Evolutionary conservation across 768 basidiomycete species (phyloP).

Genomic region (Hydnomerulius pinastri): DNA sequence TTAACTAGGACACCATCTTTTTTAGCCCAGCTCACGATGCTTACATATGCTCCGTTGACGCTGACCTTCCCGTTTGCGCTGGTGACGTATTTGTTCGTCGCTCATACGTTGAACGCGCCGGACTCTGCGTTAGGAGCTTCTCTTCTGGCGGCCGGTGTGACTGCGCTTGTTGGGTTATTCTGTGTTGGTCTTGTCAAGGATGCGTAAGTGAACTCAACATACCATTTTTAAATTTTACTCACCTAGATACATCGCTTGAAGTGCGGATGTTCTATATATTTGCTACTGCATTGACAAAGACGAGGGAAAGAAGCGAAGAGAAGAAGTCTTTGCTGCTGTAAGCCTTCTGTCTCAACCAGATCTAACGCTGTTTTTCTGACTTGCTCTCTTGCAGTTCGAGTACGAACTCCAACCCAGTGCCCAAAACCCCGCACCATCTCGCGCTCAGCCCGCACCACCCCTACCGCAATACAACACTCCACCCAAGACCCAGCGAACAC

Average conservation of each 20-base stretch:
- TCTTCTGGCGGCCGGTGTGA: constrained; percentile 74
- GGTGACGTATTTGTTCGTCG: constrained; percentile 85
- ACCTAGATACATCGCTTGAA: constrained; percentile 21
- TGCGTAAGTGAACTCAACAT: constrained; percentile 61
- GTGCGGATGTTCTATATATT: constrained; percentile 65
- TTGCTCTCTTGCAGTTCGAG: constrained; percentile 36
- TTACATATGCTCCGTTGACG: constrained; percentile 72
- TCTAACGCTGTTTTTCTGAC: constrained; percentile 6
- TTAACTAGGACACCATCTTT: not conserved
- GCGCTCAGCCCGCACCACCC: constrained; percentile 8
- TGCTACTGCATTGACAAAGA: constrained; percentile 70
- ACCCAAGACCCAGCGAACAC: constrained; percentile 8
- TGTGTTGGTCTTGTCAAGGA: constrained; percentile 83
- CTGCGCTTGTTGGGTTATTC: constrained; percentile 80
- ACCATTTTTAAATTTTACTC: not conserved
- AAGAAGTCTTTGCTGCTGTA: constrained; percentile 59
- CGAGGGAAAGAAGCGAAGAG: constrained; percentile 47
- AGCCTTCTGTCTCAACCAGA: constrained; percentile 19
- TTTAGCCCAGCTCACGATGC: constrained; percentile 64
- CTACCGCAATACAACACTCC: constrained; percentile 15
- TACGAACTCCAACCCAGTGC: constrained; percentile 34
- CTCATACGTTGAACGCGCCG: constrained; percentile 72
- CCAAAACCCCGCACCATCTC: constrained; percentile 15
- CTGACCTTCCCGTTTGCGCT: constrained; percentile 83
- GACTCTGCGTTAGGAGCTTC: constrained; percentile 74